Conservation (phyloP, 352 stramenopile genomes). For the Globisporangium nunn region DNA sequence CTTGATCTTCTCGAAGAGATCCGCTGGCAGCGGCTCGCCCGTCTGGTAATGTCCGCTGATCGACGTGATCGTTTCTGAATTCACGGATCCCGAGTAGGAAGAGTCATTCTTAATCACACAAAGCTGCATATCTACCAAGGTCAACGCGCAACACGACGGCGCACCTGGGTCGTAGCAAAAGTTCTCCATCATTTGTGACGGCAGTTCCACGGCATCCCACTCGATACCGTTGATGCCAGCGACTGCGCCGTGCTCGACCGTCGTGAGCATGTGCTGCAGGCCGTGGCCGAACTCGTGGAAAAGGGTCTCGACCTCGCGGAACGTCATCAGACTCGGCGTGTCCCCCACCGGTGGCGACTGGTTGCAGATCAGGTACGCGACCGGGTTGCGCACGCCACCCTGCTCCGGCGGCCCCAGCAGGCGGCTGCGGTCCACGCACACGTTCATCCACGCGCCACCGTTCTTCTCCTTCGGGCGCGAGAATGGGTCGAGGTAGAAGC, state of each 20-base stretch:
- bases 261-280: constrained; percentile 98
- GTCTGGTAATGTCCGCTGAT: constrained; percentile 85
- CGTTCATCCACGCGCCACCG: constrained; percentile 97
- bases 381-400: constrained; percentile 76
- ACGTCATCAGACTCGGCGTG: constrained; percentile 97
- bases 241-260: constrained; percentile 91
- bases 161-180: constrained; percentile 93
- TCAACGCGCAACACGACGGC: too few relatives aligned
- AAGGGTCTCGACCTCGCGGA: constrained; percentile 95
- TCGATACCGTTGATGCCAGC: constrained; percentile 97
- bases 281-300: constrained; percentile 97
- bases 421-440: constrained; percentile 91
- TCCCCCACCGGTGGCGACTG: constrained; percentile 90
- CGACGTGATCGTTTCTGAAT: constrained; percentile 69
- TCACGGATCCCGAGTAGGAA: not conserved
- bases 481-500: constrained; percentile 97
- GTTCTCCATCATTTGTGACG: constrained; percentile 99
- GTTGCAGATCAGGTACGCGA: constrained; percentile 98
- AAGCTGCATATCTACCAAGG: too few relatives aligned
- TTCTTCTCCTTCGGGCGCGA: constrained; percentile 96
- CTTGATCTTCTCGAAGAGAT: constrained; percentile 96
- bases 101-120: too few relatives aligned
- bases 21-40: constrained; percentile 86
- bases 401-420: constrained; percentile 60
- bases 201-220: constrained; percentile 98